Conservation (phyloP, 1,284 basidiomycete genomes). For the Leccinum glutinopallens region DNA sequence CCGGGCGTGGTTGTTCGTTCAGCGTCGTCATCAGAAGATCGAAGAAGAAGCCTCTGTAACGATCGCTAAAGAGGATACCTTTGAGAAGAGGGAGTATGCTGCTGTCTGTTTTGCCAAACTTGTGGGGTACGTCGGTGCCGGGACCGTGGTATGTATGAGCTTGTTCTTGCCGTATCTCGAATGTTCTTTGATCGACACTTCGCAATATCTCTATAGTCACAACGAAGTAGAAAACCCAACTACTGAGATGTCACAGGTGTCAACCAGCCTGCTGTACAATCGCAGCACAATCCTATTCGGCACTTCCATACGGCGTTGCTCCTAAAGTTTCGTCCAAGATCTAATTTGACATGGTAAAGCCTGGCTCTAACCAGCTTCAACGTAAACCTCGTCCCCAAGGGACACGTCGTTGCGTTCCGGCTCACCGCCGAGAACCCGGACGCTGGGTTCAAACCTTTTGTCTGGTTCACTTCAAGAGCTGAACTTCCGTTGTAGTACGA, state of each 20-base stretch:
- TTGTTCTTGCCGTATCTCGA: slow-evolving; percentile 1
- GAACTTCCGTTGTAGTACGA: too few species aligned
- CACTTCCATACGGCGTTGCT: slow-evolving; percentile 89
- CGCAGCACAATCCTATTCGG: slow-evolving; percentile 70
- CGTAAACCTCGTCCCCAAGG: slow-evolving; percentile 83
- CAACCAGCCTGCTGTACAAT: slow-evolving; percentile 96
- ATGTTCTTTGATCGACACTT: slow-evolving; percentile 15
- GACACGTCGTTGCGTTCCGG: too few species aligned
- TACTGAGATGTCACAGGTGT: slow-evolving; percentile 99
- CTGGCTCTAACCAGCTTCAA: slow-evolving; percentile 85
- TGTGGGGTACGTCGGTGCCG: slow-evolving; percentile 83
- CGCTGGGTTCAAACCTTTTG: too few species aligned
- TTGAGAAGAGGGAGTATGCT: slow-evolving; percentile 93
- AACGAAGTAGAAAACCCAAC: slow-evolving; percentile 97
- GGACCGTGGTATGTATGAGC: slow-evolving; percentile 92
- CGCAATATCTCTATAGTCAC: slow-evolving; percentile 90
- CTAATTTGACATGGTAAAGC: slow-evolving; percentile 94
- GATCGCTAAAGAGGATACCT: slow-evolving; percentile 88
- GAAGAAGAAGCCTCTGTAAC: slow-evolving; percentile 99
- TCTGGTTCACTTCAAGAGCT: too few species aligned
- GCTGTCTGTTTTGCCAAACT: slow-evolving; percentile 97
- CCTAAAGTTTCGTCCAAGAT: slow-evolving; percentile 88
- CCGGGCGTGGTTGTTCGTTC: slow-evolving; percentile 99
- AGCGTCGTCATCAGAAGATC: slow-evolving; percentile 99
- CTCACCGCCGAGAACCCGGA: too few species aligned